Conservation (phyloP, 495 filamentous ascomycete genomes). For the Xeromyces bisporus region DNA sequence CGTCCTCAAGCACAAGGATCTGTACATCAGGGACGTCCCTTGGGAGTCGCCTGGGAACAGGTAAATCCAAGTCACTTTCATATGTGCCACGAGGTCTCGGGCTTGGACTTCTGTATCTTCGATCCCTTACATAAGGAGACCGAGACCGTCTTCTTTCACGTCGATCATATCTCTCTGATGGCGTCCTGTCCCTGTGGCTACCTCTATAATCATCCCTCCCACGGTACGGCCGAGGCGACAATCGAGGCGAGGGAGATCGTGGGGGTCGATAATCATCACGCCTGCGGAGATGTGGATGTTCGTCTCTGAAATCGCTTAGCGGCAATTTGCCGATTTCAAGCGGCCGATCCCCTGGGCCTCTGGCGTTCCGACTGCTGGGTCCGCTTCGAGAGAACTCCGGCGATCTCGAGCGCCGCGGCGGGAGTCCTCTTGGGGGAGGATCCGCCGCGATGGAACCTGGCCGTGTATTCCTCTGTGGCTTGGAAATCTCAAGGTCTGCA, state of each 20-base stretch:
- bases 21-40: conserved; percentile 83
- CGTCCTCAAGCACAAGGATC: conserved; percentile 61
- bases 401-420: conserved; percentile 46
- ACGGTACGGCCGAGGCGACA: conserved; percentile 40
- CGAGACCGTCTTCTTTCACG: conserved; percentile 49
- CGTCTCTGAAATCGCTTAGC: conserved; percentile 34
- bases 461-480: conserved; percentile 63
- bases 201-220: conserved; percentile 54
- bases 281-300: conserved; percentile 27
- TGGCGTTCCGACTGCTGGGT: conserved; percentile 17
- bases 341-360: conserved; percentile 24
- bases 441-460: conserved; percentile 25
- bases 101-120: conserved; percentile 52
- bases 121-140: conserved; percentile 41
- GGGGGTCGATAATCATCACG: conserved; percentile 49
- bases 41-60: conserved; percentile 55
- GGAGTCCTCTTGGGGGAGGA: conserved; percentile 18
- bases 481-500: conserved; percentile 84
- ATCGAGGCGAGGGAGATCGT: conserved; percentile 44
- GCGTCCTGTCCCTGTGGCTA: conserved; percentile 25
- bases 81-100: conserved; percentile 35
- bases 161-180: conserved; percentile 40
- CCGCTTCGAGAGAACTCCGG: conserved; percentile 45
- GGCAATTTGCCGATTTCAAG: conserved; percentile 23
- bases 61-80: conserved; percentile 44